Evolutionary conservation across 2,329 filamentous ascomycete species (phyloP).

Genomic region (Lecanicillium sp.): DNA sequence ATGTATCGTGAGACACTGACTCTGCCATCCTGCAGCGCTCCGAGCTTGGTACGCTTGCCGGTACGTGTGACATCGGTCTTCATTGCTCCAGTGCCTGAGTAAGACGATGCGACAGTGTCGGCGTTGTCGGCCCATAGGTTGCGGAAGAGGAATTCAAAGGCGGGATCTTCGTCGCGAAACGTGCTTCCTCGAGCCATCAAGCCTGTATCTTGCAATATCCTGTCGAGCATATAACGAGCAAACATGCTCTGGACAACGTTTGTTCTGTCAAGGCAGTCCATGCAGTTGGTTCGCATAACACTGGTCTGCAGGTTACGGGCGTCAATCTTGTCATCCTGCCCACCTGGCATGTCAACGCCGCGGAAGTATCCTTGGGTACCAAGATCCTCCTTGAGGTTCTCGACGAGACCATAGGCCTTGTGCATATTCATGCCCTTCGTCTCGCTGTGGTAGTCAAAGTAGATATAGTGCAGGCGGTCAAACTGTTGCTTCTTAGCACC

Average conservation of each 20-base stretch:
- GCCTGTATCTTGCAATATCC: slow-evolving; percentile 79
- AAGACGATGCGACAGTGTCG: slow-evolving; percentile 84
- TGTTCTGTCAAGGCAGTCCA: slow-evolving; percentile 97
- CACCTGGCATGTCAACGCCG: slow-evolving; percentile 74
- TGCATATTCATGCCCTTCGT: slow-evolving; percentile 94
- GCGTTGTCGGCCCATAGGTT: slow-evolving; percentile 99
- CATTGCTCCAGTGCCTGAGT: slow-evolving; percentile 91
- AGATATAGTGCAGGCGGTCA: slow-evolving; percentile 88
- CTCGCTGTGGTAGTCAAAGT: slow-evolving; percentile 98
- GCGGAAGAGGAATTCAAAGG: slow-evolving; percentile 86
- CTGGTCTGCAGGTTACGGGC: slow-evolving; percentile 74
- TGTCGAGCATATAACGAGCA: slow-evolving; percentile 77
- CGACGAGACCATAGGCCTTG: slow-evolving; percentile 76
- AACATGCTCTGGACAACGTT: slow-evolving; percentile 98
- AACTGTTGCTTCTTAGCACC: slow-evolving; percentile 51
- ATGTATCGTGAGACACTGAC: slow-evolving; percentile 87
- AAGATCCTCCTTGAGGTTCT: slow-evolving; percentile 70
- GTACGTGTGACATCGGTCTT: slow-evolving; percentile 98
- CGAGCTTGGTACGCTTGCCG: slow-evolving; percentile 76
- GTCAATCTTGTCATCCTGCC: slow-evolving; percentile 63
- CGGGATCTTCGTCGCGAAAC: slow-evolving; percentile 66
- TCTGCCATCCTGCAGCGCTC: slow-evolving; percentile 76
- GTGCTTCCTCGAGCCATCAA: slow-evolving; percentile 67
- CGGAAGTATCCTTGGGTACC: slow-evolving; percentile 84
- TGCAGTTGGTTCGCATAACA: slow-evolving; percentile 95